Evolutionary conservation across 1,284 basidiomycete species (phyloP).

Genomic region (Cryptococcus sp.): DNA sequence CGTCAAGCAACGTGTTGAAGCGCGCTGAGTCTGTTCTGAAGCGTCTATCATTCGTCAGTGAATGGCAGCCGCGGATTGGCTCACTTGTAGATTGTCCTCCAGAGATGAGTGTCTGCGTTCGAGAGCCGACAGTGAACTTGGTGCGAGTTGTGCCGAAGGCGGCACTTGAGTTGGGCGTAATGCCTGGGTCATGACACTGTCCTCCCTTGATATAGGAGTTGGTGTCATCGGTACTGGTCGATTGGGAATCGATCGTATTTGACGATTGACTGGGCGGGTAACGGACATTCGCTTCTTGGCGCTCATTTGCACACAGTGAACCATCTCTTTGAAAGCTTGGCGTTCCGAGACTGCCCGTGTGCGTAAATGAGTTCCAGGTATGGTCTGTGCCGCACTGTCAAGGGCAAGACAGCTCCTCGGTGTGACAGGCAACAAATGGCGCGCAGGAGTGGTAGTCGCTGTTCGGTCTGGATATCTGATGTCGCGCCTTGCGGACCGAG

Average conservation of each 20-base stretch:
- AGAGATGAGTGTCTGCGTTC: no score
- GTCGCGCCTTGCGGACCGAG: not conserved
- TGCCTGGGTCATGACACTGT: not conserved
- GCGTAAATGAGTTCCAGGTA: not conserved
- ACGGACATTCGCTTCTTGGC: constrained; percentile 13
- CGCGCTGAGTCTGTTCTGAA: no score
- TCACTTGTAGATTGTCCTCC: no score
- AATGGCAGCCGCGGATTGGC: no score
- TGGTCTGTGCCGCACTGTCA: not conserved
- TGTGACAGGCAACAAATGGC: no score
- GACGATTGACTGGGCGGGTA: not conserved
- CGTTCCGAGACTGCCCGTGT: not conserved
- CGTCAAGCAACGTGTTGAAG: no score
- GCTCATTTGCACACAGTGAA: constrained; percentile 13
- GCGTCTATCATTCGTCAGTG: no score
- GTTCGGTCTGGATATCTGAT: not conserved
- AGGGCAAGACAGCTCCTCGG: no score
- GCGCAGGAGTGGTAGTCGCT: no score
- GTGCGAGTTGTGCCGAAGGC: not conserved
- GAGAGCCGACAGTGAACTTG: not conserved
- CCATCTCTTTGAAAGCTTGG: constrained; percentile 13
- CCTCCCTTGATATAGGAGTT: constrained; percentile 6
- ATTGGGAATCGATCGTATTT: not conserved
- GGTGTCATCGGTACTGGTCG: constrained; percentile 3
- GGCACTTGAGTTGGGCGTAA: not conserved